These are phyloP conservation scores for Talaromyces verruculosus DNA, from an alignment of 2,329 filamentous ascomycete species.

Conservation along the genomic window DNA sequence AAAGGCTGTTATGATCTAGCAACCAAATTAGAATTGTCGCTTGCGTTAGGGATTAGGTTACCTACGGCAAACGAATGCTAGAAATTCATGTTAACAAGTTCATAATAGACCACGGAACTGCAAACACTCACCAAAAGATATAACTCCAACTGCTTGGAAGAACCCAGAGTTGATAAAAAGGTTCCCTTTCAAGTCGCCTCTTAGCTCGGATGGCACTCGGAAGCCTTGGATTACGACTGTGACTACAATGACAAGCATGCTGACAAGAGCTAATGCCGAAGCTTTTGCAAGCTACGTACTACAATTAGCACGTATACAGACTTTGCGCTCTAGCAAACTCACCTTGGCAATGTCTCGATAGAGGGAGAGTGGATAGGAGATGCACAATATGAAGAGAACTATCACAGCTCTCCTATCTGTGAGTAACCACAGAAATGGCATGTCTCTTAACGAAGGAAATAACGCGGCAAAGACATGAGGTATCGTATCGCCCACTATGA, in stretches of 20 bases:
- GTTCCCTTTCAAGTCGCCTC: slow-evolving; percentile 68
- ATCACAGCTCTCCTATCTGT: slow-evolving; percentile 81
- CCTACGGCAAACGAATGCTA: slow-evolving; percentile 67
- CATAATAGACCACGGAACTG: slow-evolving; percentile 8
- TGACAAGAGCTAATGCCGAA: slow-evolving; percentile 85
- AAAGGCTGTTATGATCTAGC: slow-evolving; percentile 84
- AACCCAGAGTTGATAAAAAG: slow-evolving; percentile 82
- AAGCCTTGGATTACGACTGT: slow-evolving; percentile 84
- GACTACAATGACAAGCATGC: slow-evolving; percentile 86
- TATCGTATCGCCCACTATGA: slow-evolving; percentile 95
- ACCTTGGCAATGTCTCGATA: slow-evolving; percentile 98
- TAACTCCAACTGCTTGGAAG: slow-evolving; percentile 95
- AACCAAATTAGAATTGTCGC: slow-evolving; percentile 25
- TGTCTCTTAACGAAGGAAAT: slow-evolving; percentile 70
- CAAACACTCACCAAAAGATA: slow-evolving; percentile 76
- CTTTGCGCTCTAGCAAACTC: slow-evolving; percentile 22
- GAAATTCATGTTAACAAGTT: slow-evolving; percentile 30
- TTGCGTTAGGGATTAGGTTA: slow-evolving; percentile 19
- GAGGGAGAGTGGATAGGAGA: slow-evolving; percentile 87
- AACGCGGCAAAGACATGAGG: slow-evolving; percentile 82
- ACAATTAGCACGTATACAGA: slow-evolving; percentile 32
- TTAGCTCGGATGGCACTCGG: slow-evolving; percentile 67
- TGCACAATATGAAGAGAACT: slow-evolving; percentile 77
- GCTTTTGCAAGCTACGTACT: slow-evolving; percentile 79
- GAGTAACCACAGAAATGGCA: slow-evolving; percentile 77